Conservation (phyloP, 2,329 filamentous ascomycete genomes). For the Pseudogymnoascus sp. region DNA sequence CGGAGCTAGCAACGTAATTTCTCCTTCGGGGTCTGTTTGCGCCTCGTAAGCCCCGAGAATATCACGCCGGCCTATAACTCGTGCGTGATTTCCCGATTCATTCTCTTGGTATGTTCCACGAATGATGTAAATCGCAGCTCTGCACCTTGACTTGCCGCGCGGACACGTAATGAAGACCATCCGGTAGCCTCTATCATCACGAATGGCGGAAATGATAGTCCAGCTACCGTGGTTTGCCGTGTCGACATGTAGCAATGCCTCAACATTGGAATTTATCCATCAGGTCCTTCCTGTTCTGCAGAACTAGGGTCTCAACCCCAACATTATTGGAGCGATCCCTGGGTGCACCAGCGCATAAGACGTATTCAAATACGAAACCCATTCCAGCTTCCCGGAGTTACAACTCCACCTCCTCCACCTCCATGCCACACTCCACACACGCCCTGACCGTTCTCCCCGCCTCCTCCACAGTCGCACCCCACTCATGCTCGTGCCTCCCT, state of each 20-base stretch:
- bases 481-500: constrained; percentile 82
- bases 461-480: constrained; percentile 61
- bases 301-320: neutral
- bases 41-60: neutral
- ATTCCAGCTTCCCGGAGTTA: neutral
- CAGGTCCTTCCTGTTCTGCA: neutral
- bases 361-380: neutral
- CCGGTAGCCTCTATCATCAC: neutral
- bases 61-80: neutral
- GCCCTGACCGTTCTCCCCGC: constrained; percentile 74
- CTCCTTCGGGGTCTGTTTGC: neutral
- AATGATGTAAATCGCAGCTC: neutral
- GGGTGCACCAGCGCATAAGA: neutral
- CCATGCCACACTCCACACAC: constrained; percentile 68
- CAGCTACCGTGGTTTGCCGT: neutral
- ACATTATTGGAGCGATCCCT: neutral
- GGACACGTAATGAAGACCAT: neutral
- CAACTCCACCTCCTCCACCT: constrained; percentile 59
- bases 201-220: neutral
- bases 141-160: neutral
- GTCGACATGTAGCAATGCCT: neutral
- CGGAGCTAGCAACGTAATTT: neutral
- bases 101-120: neutral
- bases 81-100: neutral
- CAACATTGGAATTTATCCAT: neutral